These are phyloP conservation scores for Metschnikowia rubicola DNA, from an alignment of 805 yeast genomes.

Conservation along the genomic window DNA sequence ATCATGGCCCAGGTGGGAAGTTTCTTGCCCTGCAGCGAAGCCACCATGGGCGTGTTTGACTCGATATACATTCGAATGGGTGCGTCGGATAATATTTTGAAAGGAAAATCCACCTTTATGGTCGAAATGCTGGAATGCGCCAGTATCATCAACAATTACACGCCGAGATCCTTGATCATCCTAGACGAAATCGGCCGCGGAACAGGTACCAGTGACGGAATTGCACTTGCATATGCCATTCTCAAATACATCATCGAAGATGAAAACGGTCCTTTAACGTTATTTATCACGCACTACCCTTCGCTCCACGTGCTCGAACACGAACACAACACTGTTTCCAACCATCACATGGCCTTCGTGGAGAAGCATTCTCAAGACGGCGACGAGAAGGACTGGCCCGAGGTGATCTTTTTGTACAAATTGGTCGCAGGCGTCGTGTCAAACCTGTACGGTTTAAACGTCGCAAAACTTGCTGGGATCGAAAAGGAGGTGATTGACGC, in stretches of 20 bases:
- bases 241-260: conserved; percentile 51
- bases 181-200: conserved; percentile 84
- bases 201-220: conserved; percentile 70
- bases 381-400: conserved; percentile 28
- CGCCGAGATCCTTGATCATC: conserved; percentile 57
- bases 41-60: conserved; percentile 66
- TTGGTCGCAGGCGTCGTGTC: conserved; percentile 38
- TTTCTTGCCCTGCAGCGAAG: conserved; percentile 63
- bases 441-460: conserved; percentile 80
- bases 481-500: conserved; percentile 42
- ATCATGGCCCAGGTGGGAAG: conserved; percentile 79
- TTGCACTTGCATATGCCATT: conserved; percentile 73
- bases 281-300: conserved; percentile 86
- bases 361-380: conserved; percentile 30
- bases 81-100: conserved; percentile 71
- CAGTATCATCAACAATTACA: conserved; percentile 49
- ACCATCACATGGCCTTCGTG: conserved; percentile 70
- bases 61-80: conserved; percentile 82
- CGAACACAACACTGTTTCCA: conserved; percentile 42
- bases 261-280: conserved; percentile 46
- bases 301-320: conserved; percentile 52
- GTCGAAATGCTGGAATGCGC: conserved; percentile 69
- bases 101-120: conserved; percentile 81
- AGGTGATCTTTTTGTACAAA: conserved; percentile 37
- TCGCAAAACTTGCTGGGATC: conserved; percentile 72